Conservation (phyloP, 2,329 filamentous ascomycete genomes). For the Trichoderma aggressivum region DNA sequence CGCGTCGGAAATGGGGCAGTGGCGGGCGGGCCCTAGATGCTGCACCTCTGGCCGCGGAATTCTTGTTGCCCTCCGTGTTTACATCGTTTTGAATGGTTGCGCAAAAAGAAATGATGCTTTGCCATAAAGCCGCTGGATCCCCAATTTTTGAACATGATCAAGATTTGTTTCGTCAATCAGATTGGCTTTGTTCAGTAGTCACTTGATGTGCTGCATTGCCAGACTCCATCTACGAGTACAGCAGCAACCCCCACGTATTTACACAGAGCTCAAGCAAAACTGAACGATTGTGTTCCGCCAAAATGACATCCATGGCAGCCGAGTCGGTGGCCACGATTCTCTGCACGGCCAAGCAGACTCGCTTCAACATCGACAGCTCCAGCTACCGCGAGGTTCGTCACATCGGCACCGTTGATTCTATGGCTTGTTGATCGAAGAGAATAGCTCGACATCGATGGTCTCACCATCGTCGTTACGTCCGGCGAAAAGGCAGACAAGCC, state of each 20-base stretch:
- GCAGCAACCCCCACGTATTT: neutral
- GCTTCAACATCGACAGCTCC: conserved; percentile 57
- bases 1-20: neutral
- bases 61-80: neutral
- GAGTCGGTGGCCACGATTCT: conserved; percentile 54
- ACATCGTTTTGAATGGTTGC: neutral
- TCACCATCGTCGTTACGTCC: conserved; percentile 64
- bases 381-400: conserved; percentile 53
- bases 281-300: neutral
- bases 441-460: conserved; percentile 67
- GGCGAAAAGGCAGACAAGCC: conserved; percentile 26
- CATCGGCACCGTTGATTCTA: neutral
- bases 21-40: neutral
- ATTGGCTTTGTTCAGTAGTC: neutral
- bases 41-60: neutral
- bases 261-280: neutral
- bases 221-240: neutral
- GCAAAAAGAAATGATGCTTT: neutral
- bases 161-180: neutral
- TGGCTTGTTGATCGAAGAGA: neutral
- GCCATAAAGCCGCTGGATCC: neutral
- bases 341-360: conserved; percentile 64
- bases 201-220: neutral
- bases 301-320: conserved; percentile 48
- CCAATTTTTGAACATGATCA: neutral